Evolutionary conservation across 2,329 filamentous ascomycete species (phyloP).

Genomic region (Dothistroma pini): DNA sequence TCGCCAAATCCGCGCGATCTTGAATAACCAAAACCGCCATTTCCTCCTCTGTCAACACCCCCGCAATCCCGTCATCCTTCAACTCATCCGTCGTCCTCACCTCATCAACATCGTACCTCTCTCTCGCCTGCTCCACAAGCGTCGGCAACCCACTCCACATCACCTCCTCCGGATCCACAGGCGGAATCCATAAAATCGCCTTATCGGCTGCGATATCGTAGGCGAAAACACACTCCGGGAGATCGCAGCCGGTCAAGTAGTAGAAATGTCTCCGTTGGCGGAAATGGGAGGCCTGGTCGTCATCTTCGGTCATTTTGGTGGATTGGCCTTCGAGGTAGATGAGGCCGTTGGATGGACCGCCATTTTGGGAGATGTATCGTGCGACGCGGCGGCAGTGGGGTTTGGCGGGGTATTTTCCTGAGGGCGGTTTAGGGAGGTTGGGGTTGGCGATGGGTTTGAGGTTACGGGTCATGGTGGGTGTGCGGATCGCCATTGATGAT

Average conservation of each 20-base stretch:
- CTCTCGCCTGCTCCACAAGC: conserved; percentile 67
- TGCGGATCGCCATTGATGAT: neutral
- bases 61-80: conserved; percentile 62
- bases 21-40: conserved; percentile 69
- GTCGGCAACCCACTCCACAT: conserved; percentile 95
- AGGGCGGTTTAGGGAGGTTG: conserved; percentile 33
- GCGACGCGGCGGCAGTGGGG: conserved; percentile 80
- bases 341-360: conserved; percentile 63
- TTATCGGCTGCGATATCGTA: conserved; percentile 75
- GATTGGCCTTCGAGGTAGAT: conserved; percentile 86
- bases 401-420: conserved; percentile 74
- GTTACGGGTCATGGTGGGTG: conserved; percentile 20
- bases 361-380: conserved; percentile 65
- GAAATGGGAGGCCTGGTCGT: conserved; percentile 77
- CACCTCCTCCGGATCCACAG: conserved; percentile 80
- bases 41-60: conserved; percentile 40
- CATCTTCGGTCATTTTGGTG: conserved; percentile 81
- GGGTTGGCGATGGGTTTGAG: conserved; percentile 35
- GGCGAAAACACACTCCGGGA: conserved; percentile 75
- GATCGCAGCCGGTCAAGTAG: conserved; percentile 83
- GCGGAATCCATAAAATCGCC: conserved; percentile 87
- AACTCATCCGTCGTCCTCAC: conserved; percentile 55
- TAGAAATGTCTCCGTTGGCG: conserved; percentile 70
- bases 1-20: conserved; percentile 57
- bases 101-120: conserved; percentile 57